Percentiles rank a stretch among this genome's conserved stretches.
phyloP scores from a whole-genome alignment of 1,139 yeast species.

The Blastobotrys capitulatus region DNA sequence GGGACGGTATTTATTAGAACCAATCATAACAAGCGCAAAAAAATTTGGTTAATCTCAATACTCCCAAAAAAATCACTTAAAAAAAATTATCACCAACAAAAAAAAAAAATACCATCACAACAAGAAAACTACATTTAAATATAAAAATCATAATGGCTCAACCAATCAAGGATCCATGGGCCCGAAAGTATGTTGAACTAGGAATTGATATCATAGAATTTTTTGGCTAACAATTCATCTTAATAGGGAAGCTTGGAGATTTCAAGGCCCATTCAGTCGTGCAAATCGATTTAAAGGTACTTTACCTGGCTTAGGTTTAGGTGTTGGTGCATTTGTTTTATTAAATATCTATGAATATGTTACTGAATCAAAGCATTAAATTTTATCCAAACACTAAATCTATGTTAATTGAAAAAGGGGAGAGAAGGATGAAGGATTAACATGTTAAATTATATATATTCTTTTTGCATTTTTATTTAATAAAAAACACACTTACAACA shows the following conservation, averaged over 20 bases:
- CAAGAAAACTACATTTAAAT: not conserved
- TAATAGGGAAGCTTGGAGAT: conserved; percentile 88
- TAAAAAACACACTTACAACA: no score
- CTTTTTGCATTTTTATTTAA: no score
- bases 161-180: conserved; percentile 43
- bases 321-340: conserved; percentile 67
- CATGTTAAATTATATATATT: no score
- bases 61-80: no score
- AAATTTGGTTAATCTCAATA: no score
- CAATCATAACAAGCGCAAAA: no score
- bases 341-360: conserved; percentile 56
- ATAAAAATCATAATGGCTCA: conserved; percentile 25
- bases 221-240: conserved; percentile 8
- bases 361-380: conserved; percentile 14
- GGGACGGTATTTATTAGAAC: no score
- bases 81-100: not conserved
- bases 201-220: not conserved
- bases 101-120: not conserved
- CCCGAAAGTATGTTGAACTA: conserved; percentile 37
- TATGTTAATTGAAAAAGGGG: no score
- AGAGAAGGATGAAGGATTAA: no score
- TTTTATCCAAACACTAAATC: no score
- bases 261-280: conserved; percentile 74
- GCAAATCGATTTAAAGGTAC: conserved; percentile 63
- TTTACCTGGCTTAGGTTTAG: conserved; percentile 83